phyloP scores from a whole-genome alignment of 2,329 filamentous ascomycete genomes.

The Pseudohalonectria lignicola region DNA sequence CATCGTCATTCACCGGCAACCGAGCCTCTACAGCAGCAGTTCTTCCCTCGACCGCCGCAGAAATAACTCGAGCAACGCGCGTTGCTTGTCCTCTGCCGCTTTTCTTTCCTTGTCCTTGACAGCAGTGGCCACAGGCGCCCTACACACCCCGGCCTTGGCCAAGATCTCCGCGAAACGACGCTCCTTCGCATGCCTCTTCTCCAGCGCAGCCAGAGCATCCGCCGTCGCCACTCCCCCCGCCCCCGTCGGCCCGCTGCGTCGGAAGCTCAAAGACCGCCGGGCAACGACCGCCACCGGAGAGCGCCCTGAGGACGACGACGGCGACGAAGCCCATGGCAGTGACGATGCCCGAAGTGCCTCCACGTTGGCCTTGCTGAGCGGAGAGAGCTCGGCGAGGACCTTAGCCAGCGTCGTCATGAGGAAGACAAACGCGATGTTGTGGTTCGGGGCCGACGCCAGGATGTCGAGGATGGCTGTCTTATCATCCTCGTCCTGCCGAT shows the following conservation, averaged over 20 bases:
- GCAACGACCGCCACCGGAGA: conserved; percentile 15
- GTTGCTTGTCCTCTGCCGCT: conserved; percentile 51
- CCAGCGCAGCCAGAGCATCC: conserved; percentile 27
- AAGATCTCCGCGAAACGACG: conserved; percentile 55
- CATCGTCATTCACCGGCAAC: too few species aligned
- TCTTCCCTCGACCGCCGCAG: conserved; percentile 20
- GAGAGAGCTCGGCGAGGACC: conserved; percentile 36
- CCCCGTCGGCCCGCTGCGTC: conserved; percentile 18
- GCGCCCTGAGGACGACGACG: conserved; percentile 7
- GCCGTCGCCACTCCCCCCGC: conserved; percentile 9
- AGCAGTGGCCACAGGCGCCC: conserved; percentile 18
- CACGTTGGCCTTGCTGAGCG: conserved; percentile 23
- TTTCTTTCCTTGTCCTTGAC: conserved; percentile 43
- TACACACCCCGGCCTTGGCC: conserved; percentile 46
- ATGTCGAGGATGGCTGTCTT: conserved; percentile 57
- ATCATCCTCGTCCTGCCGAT: conserved; percentile 23
- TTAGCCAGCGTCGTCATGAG: conserved; percentile 63
- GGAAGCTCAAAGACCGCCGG: conserved; percentile 35
- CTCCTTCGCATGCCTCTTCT: conserved; percentile 49
- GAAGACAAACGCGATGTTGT: conserved; percentile 86
- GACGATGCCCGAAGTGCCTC: conserved; percentile 17
- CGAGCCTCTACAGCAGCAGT: too few species aligned
- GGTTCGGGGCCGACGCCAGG: conserved; percentile 58
- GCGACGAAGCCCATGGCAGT: conserved; percentile 4
- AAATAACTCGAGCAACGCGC: conserved; percentile 61